Percentiles rank a stretch among this genome's conserved stretches.
Conservation (phyloP, 2,329 filamentous ascomycete species). For the Neobulgaria alba region DNA sequence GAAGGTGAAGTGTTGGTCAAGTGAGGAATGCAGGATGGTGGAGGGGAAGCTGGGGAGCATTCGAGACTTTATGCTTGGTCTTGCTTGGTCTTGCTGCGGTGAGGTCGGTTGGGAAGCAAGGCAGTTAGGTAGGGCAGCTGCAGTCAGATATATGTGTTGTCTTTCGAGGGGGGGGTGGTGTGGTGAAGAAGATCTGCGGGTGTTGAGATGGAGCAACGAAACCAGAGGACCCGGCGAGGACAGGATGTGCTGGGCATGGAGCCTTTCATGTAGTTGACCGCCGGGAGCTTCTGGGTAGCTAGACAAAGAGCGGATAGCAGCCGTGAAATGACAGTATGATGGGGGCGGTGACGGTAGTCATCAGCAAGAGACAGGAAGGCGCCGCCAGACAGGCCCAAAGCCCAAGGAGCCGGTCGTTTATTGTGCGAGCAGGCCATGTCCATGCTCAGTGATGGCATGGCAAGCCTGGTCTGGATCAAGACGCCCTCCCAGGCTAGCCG, state of each 20-base stretch:
- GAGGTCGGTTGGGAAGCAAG: not conserved
- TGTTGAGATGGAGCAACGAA: not conserved
- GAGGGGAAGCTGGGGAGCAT: slow-evolving; percentile 1
- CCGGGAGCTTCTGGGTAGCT: not conserved
- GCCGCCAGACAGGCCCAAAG: no score
- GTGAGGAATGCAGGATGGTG: no score
- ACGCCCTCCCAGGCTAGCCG: no score
- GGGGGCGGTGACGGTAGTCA: slow-evolving; percentile 2
- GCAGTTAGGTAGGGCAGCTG: not conserved
- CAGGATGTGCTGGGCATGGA: not conserved
- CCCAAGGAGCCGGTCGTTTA: no score
- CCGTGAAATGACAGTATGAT: not conserved
- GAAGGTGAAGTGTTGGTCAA: no score
- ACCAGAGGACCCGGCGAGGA: not conserved
- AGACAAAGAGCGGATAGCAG: not conserved
- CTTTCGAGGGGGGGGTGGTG: not conserved
- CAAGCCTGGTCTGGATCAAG: no score
- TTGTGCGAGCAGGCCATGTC: no score
- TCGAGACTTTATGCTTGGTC: not conserved
- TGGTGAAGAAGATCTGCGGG: not conserved
- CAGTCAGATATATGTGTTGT: not conserved
- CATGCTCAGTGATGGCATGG: no score
- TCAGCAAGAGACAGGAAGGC: no score
- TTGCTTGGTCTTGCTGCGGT: not conserved
- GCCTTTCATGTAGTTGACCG: slow-evolving; percentile 1